Conservation (phyloP, 768 basidiomycete genomes). For the Dendrothele bispora region DNA sequence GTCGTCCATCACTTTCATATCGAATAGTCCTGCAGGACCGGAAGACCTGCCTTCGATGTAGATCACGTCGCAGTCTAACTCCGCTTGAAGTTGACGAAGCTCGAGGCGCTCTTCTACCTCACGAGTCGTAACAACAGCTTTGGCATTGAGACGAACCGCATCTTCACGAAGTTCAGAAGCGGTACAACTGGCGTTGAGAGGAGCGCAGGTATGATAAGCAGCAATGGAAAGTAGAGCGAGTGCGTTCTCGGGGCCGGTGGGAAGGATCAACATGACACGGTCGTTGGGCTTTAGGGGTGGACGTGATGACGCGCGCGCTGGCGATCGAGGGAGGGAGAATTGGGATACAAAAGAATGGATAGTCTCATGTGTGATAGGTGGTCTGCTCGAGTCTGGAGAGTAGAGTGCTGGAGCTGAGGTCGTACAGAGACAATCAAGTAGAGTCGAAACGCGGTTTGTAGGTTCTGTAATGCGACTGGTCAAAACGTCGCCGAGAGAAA, state of each 20-base stretch:
- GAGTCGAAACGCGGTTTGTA: slow-evolving; percentile 15
- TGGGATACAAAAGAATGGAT: slow-evolving; percentile 36
- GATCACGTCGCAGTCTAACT: slow-evolving; percentile 39
- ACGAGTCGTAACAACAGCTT: slow-evolving; percentile 39
- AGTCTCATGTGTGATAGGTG: slow-evolving; percentile 32
- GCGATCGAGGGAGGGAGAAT: slow-evolving; percentile 37
- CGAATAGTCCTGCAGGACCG: slow-evolving; percentile 41
- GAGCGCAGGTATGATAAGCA: slow-evolving; percentile 44
- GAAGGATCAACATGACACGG: slow-evolving; percentile 43
- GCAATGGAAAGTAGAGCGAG: slow-evolving; percentile 41
- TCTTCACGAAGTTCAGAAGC: slow-evolving; percentile 42
- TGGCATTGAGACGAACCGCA: slow-evolving; percentile 33
- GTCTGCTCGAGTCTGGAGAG: slow-evolving; percentile 34
- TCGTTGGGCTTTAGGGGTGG: slow-evolving; percentile 37
- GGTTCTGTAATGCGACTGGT: background rate
- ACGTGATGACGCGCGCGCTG: slow-evolving; percentile 14
- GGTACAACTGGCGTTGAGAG: slow-evolving; percentile 46
- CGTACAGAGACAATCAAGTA: slow-evolving; percentile 39
- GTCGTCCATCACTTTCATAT: slow-evolving; percentile 29
- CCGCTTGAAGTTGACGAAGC: slow-evolving; percentile 26
- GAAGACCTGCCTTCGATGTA: slow-evolving; percentile 29
- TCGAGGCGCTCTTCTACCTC: slow-evolving; percentile 39
- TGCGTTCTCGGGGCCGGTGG: slow-evolving; percentile 45
- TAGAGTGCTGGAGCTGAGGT: slow-evolving; percentile 34
- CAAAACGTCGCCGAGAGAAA: background rate